These are phyloP conservation scores for Pinus albicaulis DNA, from an alignment of 75 land plant genomes.

Conservation along the genomic window DNA sequence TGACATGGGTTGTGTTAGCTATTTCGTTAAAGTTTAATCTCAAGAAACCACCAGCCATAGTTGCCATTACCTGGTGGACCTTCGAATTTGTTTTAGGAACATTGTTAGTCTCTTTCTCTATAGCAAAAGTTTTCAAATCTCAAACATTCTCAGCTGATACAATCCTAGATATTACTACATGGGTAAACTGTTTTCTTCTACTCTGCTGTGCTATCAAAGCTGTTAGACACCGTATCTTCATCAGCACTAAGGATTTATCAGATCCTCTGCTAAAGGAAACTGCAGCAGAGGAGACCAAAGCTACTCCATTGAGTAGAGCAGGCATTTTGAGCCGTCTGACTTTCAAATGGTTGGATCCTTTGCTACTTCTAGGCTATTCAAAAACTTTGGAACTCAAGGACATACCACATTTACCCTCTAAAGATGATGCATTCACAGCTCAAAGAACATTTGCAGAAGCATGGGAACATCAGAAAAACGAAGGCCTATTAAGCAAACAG, in stretches of 20 bases:
- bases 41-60: conserved; percentile 12
- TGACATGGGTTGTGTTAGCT: conserved; percentile 28
- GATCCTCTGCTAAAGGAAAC: conserved; percentile 32
- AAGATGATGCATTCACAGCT: conserved; percentile 43
- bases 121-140: conserved; percentile 1
- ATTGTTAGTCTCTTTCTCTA: conserved; percentile 10
- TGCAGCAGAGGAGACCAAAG: background rate
- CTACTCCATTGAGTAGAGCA: conserved; percentile 17
- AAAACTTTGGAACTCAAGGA: conserved; percentile 44
- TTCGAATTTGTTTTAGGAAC: conserved; percentile 23
- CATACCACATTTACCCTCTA: conserved; percentile 47
- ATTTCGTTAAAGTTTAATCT: conserved; percentile 24
- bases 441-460: conserved; percentile 25
- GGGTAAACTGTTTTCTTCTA: conserved; percentile 30
- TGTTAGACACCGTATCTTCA: background rate
- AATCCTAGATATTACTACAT: conserved; percentile 26
- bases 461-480: conserved; percentile 24
- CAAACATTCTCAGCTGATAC: background rate
- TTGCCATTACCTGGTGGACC: conserved; percentile 36
- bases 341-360: conserved; percentile 66
- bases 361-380: conserved; percentile 53
- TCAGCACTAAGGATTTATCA: background rate
- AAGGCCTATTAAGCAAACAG: conserved; percentile 6
- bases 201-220: conserved; percentile 23
- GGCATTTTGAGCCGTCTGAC: conserved; percentile 33